phyloP scores from a whole-genome alignment of 306 rosid species.

The Cucurbita moschata region DNA sequence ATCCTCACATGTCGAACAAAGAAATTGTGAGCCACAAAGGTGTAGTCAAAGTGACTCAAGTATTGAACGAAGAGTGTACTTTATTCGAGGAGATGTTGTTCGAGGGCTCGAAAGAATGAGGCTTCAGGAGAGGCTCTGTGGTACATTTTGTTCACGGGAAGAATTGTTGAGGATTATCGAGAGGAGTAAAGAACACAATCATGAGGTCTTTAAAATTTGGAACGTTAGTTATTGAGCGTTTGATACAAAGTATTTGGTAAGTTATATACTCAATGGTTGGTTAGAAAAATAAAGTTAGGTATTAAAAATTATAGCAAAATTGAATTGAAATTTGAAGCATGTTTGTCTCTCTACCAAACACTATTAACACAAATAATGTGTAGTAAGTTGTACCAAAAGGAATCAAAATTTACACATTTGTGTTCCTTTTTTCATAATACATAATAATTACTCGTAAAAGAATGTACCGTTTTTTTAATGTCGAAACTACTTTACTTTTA shows the following conservation, averaged over 20 bases:
- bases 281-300: neutral
- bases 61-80: too few species aligned
- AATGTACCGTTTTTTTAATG: neutral
- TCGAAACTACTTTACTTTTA: too few species aligned
- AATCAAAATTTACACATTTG: neutral
- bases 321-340: neutral
- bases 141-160: too few species aligned
- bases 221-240: neutral
- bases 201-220: neutral
- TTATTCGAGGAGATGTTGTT: too few species aligned
- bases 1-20: too few species aligned
- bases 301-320: neutral
- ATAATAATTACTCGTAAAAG: neutral
- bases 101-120: too few species aligned
- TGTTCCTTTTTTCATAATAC: too few species aligned
- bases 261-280: neutral
- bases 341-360: constrained; percentile 2
- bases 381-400: neutral
- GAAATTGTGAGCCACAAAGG: too few species aligned
- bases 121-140: too few species aligned
- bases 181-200: too few species aligned
- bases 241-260: neutral
- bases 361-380: neutral
- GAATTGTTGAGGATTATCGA: too few species aligned
- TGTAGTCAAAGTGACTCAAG: too few species aligned